Evolutionary conservation across 176 grass and related monocot genomes (phyloP), one percentile per base, ranked within the genome.

Genomic region (Eleusine coracana): DNA sequence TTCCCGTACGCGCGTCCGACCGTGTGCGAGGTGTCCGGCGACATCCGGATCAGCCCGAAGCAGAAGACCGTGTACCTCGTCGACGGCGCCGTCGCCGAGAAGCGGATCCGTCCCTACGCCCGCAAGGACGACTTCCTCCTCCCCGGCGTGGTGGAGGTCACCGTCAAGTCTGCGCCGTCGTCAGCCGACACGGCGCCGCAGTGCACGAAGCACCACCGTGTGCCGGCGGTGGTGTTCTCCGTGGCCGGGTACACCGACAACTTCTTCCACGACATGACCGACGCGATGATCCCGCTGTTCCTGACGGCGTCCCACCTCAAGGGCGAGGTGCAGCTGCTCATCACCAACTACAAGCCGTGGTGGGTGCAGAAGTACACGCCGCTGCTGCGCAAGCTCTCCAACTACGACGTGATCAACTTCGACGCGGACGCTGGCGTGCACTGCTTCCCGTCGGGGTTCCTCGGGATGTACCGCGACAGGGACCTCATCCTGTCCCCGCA

Each of bases 261-360:
- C 86, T 89, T 97, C 84, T 97, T 97, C 84, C 91, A 97, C 62
- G 94, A 94, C 91, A 89, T 88, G 79, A 71, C 85, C 0, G 91
- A 97, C 25, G 85, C 62, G 42, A 25, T 97, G 49, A 81, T 94
- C 36, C 94, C 94, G 16, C 74, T 93, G 27, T 97, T 97, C 86
- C 68, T 97, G 4, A 91, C 91, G 0, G 60, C 84, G 37, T 18
- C 69, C 16, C 84, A 97, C 31, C 88, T 88, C 13, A 76, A 91
- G 8, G 94, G 94, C 54, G 89, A 91, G 49, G 91, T 97, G 51
- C 91, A 97, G 87, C 84, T 83, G 34, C 71, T 97, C 15, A 71
- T 93, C 36, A 86, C 89, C 36, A 91, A 93, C 77, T 91, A 72
- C 81, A 91, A 91, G 39, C 82, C 86, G 0, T 93, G 84, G 86